Percentiles rank a stretch among this genome's conserved stretches.
Conservation (phyloP, 768 basidiomycete genomes). For the Suillus luteus region DNA sequence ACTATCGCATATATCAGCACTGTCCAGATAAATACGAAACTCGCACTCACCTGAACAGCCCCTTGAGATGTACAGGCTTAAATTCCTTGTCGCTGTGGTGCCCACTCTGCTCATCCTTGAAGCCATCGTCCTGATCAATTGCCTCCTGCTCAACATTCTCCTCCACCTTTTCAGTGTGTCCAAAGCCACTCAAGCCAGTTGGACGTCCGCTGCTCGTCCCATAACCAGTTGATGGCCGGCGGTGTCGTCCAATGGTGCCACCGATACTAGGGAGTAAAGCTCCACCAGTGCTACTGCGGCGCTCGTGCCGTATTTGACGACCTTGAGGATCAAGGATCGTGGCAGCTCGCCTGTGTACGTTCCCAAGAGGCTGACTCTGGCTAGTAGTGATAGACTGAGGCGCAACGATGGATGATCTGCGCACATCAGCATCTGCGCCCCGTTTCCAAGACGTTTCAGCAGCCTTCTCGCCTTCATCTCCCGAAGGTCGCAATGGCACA, state of each 20-base stretch:
- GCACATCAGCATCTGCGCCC: slow-evolving; percentile 21
- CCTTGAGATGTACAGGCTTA: slow-evolving; percentile 95
- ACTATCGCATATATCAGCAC: slow-evolving; percentile 38
- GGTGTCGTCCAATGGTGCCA: slow-evolving; percentile 66
- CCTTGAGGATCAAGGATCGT: slow-evolving; percentile 74
- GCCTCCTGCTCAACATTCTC: slow-evolving; percentile 46
- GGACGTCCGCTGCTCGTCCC: slow-evolving; percentile 35
- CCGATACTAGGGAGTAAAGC: slow-evolving; percentile 48
- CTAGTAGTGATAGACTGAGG: slow-evolving; percentile 41
- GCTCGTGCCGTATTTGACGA: slow-evolving; percentile 63
- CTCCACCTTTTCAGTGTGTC: slow-evolving; percentile 49
- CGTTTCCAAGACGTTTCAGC: slow-evolving; percentile 16
- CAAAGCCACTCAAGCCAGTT: slow-evolving; percentile 49
- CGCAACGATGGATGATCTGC: slow-evolving; percentile 26
- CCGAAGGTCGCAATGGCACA: slow-evolving; percentile 40
- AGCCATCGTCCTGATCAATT: slow-evolving; percentile 43
- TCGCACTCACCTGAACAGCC: slow-evolving; percentile 78
- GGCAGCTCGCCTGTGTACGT: slow-evolving; percentile 71
- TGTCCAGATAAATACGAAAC: slow-evolving; percentile 9
- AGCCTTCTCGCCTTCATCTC: slow-evolving; percentile 38
- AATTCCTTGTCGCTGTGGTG: slow-evolving; percentile 68
- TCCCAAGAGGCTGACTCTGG: slow-evolving; percentile 58
- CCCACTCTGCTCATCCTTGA: slow-evolving; percentile 51
- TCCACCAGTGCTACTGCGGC: slow-evolving; percentile 77
- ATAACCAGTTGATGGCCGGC: slow-evolving; percentile 72